phyloP scores from a whole-genome alignment of 1,139 yeast genomes.

The Pichia sp. region DNA sequence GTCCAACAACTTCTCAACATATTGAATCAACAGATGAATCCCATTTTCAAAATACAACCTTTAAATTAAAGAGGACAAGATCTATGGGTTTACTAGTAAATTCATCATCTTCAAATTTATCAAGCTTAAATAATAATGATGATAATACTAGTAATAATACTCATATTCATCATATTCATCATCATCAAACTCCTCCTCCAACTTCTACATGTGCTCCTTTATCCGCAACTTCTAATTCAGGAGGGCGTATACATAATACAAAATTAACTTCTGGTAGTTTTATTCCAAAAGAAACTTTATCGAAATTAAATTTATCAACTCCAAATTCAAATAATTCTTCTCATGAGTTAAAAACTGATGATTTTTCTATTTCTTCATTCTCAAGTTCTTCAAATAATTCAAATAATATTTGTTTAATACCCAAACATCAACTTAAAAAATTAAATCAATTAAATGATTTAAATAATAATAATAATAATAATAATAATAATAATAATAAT shows the following conservation, averaged over 20 bases:
- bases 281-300: constrained; percentile 26
- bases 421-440: constrained; percentile 28
- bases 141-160: background rate
- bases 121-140: no score
- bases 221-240: constrained; percentile 2
- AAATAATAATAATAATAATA: background rate
- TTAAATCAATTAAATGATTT: constrained; percentile 17
- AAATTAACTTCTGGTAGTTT: constrained; percentile 26
- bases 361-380: constrained; percentile 19
- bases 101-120: constrained; percentile 9
- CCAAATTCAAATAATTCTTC: constrained; percentile 1
- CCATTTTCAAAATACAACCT: constrained; percentile 67
- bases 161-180: background rate
- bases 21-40: constrained; percentile 68
- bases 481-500: background rate
- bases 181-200: background rate
- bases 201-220: background rate
- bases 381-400: background rate
- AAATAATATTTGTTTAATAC: constrained; percentile 19
- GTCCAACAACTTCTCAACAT: constrained; percentile 34
- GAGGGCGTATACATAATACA: constrained; percentile 5
- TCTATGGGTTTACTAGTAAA: constrained; percentile 61
- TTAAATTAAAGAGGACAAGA: constrained; percentile 74
- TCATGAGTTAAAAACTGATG: constrained; percentile 23
- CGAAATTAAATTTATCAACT: constrained; percentile 24